phyloP scores from a whole-genome alignment of 2,329 filamentous ascomycete genomes.

The Harringtonia lauricola region DNA sequence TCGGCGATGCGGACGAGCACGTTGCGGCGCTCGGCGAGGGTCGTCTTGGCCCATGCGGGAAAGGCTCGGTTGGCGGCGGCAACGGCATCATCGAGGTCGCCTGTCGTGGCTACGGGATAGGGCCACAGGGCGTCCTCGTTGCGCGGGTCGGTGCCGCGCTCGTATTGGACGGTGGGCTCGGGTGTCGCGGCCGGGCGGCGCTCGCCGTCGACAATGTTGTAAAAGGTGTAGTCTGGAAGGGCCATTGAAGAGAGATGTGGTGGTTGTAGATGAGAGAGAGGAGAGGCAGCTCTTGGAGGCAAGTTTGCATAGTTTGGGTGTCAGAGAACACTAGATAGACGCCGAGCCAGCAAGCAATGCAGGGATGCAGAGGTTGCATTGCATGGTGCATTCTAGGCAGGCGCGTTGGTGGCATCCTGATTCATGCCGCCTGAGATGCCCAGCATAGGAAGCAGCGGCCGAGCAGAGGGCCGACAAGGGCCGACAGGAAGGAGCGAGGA shows the following conservation, averaged over 20 bases:
- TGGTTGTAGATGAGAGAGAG: too few relatives aligned
- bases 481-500: too few relatives aligned
- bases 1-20: slow-evolving; percentile 28
- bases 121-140: slow-evolving; percentile 32
- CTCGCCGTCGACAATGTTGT: slow-evolving; percentile 33
- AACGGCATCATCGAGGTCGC: slow-evolving; percentile 35
- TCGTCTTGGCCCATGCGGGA: slow-evolving; percentile 32
- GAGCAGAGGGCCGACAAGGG: too few relatives aligned
- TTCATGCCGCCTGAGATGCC: too few relatives aligned
- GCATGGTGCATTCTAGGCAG: too few relatives aligned
- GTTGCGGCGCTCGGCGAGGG: slow-evolving; percentile 29
- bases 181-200: slow-evolving; percentile 14
- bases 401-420: too few relatives aligned
- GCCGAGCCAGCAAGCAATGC: too few relatives aligned
- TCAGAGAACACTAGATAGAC: too few relatives aligned
- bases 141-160: slow-evolving; percentile 31
- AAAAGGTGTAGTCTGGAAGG: slow-evolving; percentile 18
- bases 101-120: slow-evolving; percentile 28
- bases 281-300: too few relatives aligned
- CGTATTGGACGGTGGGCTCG: slow-evolving; percentile 12
- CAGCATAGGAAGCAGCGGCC: too few relatives aligned
- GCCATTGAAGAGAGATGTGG: slow-evolving; percentile 3
- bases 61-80: slow-evolving; percentile 32
- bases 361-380: too few relatives aligned
- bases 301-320: too few relatives aligned